Base-by-base conservation (phyloP, 1,284 basidiomycete genomes). In the Pyrrhoderma noxium region DNA sequence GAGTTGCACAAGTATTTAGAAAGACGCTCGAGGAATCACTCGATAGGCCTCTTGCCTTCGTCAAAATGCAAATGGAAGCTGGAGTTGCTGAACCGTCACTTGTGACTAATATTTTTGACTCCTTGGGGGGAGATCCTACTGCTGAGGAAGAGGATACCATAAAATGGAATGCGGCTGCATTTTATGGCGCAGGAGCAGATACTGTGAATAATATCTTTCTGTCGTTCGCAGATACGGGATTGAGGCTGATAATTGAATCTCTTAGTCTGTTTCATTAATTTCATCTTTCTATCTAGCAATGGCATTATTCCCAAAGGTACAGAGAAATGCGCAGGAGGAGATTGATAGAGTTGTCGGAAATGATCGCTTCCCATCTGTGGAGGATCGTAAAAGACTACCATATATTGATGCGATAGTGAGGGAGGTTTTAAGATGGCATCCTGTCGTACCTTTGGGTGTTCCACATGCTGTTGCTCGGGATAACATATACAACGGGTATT, bases 401-500 rank as follows among this genome's bases (percentile, higher is more conserved):
- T 74, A 73, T 53, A 60, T 72, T 14, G 60, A 68, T n/a, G 70
- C 69, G 0, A 52, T 73, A 3, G 59, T 73, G n/a, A 67, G 69
- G 54, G 74, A 76, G 56, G 62, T 69, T 22, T 52, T 40, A 16
- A 62, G 73, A 45, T 74, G 68, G 67, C 57, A 63, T 23, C 59
- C 60, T 9, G 62, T 63, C 11, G 52, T 60, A 11, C 62, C 65
- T 0, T 52, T 64, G 19, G 61, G 66, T n/a, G n/a, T 51, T 11
- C 47, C 47, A 11, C 47, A 49, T 40, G n/a, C 38, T 14, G 70
- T 69, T 1, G 72, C 64, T 18, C 68, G 76, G 53, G 79, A 82
- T 47, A 79, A 82, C 54, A 60, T 73, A 1, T 71, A 77, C 54
- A 67, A 73, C 41, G 75, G 75, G 9, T 73, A 73, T 61, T 69